Base-by-base conservation (phyloP, 2,329 filamentous ascomycete species). In the Alternaria metachromatica region DNA sequence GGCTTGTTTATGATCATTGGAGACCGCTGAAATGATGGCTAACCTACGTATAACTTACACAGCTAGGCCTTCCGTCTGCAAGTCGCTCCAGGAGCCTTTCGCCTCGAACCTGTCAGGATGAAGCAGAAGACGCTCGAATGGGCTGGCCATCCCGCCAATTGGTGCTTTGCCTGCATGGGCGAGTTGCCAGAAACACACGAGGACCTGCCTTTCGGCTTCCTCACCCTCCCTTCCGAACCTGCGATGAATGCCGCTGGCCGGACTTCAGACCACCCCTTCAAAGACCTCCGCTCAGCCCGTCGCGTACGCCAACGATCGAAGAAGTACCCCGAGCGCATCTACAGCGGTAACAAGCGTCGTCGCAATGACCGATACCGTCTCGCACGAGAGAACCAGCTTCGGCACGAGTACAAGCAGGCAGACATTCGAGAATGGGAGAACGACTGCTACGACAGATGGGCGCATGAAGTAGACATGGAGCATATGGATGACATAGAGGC, bases 181-280 rank as follows among this genome's bases (percentile, higher is more conserved):
- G 57, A 33, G 15, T 15, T 13, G 2, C 11, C 25, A n/a, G 33
- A 54, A 18, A 54, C 57, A n/a, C 25, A 45, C 15, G 13, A 7
- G 15, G 41, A 43, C 25, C 25, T 45, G 18, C 57, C 48, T 6
- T 33, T 53, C 13, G 37, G 57, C 37, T 23, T 59, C 3, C 7
- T 59, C 7, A 53, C 23, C 13, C 57, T 59, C 1, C 46, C 41
- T 26, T 54, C 57, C 7, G 48, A 59, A 41, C 37, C 57, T 13
- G 48, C 46, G 20, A 59, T 59, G 57, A 44, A 59, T n/a, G 48
- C 57, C 37, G 57, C 57, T 15, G 57, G 57, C 23, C 46, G 57
- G 33, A 45, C 33, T 20, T 53, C 57, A 30, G 57, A 59, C 12
- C 57, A 59, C 10, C 57, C 57, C 2, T 59, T 59, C 37, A 59